Base-by-base conservation (phyloP, 768 basidiomycete species). In the Russula griseocarnosa region DNA sequence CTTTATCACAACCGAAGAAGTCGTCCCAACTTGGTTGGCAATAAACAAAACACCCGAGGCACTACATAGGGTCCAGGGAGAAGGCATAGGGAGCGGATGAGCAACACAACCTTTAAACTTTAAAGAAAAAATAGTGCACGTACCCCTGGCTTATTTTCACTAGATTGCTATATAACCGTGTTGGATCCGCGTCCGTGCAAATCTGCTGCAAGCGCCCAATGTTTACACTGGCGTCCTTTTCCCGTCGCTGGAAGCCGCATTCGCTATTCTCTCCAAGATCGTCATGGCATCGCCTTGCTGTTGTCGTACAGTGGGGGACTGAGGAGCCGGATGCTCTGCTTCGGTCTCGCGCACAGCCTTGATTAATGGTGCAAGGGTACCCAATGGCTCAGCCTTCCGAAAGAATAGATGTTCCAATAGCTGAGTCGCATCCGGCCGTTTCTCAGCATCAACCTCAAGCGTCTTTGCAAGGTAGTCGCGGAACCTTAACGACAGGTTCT, bases 61-160 rank as follows among this genome's bases (percentile, higher is more conserved):
- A 64, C 94, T 95, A 73, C 10, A 44, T 5, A 36, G 13, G 32
- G 0, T 3, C 36, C 36, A 36, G 36, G 36, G 36, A 36, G 36
- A 36, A 36, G 2, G 11, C 11, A 20, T 36, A 3, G 10, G n/a
- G 11, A 5, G 11, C 11, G 10, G 22, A 22, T 47, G 46, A 47
- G 22, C n/a, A 46, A 47, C 9, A 22, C 20, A 47, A 22, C n/a
- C 54, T 61, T 42, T 36, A 70, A 22, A 16, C 16, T n/a, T 13
- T 14, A 36, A 36, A 34, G 34, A 36, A 36, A 36, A 36, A 36
- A 34, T 9, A 56, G 4, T 2, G 36, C 0, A 77, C 89, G 72
- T 69, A 96, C 94, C 96, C 97, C 74, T 98, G 96, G 46, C 94
- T 95, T 72, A 98, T 96, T 83, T 98, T 98, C 76, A 92, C 86